Base-by-base conservation (phyloP, 2,329 filamentous ascomycete genomes). In the Ophiostoma triangulosporum region DNA sequence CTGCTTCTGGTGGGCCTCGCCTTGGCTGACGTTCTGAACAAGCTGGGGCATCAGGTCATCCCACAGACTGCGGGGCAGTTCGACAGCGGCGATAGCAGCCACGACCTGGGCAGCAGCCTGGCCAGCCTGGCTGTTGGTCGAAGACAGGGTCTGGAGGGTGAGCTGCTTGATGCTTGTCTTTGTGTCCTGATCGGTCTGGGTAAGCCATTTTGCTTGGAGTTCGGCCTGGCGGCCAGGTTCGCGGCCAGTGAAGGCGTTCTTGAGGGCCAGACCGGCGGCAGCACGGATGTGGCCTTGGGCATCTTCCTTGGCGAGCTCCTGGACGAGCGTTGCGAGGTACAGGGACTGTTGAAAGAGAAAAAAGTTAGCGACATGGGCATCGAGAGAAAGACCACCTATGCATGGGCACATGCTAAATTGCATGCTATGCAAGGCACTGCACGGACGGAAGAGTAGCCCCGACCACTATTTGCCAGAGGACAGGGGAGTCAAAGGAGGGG, bases 181-280 rank as follows among this genome's bases (percentile, higher is more conserved):
- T 64, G 89, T 86, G 57, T 86, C 81, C 61, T 81, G 76, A 64
- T 88, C 85, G 61, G 91, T 84, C 66, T 86, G 82, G 67, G 84
- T 80, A 58, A 93, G 75, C 93, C 93, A 98, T 84, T 94, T 89
- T 65, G 82, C 78, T 73, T 97, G 93, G 55, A 97, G 81, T 68
- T 94, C 86, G 66, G 87, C 84, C 71, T 95, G 83, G 66, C 89
- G 85, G 64, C 81, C 74, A 65, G 84, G 84, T 70, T 98, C 93
- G 76, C 93, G 86, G 65, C 90, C 87, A 65, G 88, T 88, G 74
- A 98, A 97, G 64, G 93, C 86, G 77, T 98, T 98, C 75, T 98
- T 98, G 65, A 98, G 77, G 62, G 93, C 91, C 63, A 98, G 81
- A 81, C 90, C 93, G 63, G 93, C 93, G 62, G 93, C 91, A 62